Percentiles rank a stretch among this genome's conserved stretches.
These are phyloP conservation scores for Pholiota conissans DNA, from an alignment of 768 basidiomycete species.

Conservation along the genomic window DNA sequence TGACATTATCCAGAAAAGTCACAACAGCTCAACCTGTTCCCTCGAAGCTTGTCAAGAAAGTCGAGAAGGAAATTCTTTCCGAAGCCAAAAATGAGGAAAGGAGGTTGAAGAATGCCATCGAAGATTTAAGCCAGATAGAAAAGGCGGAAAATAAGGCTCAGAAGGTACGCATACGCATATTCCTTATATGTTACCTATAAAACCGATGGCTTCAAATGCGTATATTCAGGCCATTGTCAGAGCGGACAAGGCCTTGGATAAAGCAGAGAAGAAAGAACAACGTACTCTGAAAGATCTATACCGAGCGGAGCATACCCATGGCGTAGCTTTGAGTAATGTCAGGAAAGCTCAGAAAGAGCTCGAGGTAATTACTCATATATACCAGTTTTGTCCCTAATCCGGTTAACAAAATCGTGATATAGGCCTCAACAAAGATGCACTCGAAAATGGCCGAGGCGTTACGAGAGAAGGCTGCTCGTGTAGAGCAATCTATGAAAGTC, in stretches of 20 bases:
- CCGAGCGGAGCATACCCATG: slow-evolving; percentile 53
- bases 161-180: slow-evolving; percentile 40
- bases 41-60: slow-evolving; percentile 29
- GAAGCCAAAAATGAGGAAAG: slow-evolving; percentile 56
- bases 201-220: too few species aligned
- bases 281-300: slow-evolving; percentile 49
- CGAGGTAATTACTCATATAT: too few species aligned
- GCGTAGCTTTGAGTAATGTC: slow-evolving; percentile 43
- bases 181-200: not conserved
- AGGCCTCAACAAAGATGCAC: slow-evolving; percentile 4
- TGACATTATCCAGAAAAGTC: not conserved
- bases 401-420: too few species aligned
- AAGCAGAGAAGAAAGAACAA: slow-evolving; percentile 51
- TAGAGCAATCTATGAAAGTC: slow-evolving; percentile 19
- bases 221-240: slow-evolving; percentile 13
- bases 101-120: slow-evolving; percentile 50
- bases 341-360: slow-evolving; percentile 43
- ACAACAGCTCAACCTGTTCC: slow-evolving; percentile 19
- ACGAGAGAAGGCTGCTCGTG: too few species aligned
- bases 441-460: slow-evolving; percentile 5
- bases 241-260: slow-evolving; percentile 28
- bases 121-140: slow-evolving; percentile 53
- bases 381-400: too few species aligned
- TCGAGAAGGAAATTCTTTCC: slow-evolving; percentile 44
- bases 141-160: slow-evolving; percentile 51